Evolutionary conservation across 306 rosid species (phyloP).

Genomic region (Inga oerstediana): DNA sequence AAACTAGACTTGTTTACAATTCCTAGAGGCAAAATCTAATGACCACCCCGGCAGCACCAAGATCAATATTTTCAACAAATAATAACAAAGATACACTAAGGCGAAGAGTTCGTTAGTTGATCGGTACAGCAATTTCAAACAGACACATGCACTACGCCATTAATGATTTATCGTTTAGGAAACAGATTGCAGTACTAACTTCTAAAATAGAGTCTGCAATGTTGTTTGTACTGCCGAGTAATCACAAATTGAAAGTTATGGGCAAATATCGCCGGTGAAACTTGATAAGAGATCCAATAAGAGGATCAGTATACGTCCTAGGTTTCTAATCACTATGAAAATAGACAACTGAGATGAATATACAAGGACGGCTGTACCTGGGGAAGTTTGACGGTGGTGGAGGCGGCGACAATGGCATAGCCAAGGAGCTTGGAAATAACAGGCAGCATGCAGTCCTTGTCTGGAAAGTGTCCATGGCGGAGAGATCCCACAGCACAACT

Average conservation of each 20-base stretch:
- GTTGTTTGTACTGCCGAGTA: neutral
- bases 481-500: slow-evolving; percentile 77
- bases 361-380: slow-evolving; percentile 51
- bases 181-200: neutral
- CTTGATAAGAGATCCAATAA: neutral
- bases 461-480: slow-evolving; percentile 71
- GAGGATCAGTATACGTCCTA: neutral
- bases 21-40: neutral
- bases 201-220: neutral
- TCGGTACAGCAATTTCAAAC: neutral
- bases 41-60: neutral
- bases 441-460: slow-evolving; percentile 87
- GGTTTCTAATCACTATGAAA: neutral
- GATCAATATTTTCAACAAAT: neutral
- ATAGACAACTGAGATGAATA: neutral
- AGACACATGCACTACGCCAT: neutral
- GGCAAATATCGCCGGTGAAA: neutral
- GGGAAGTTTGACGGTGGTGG: slow-evolving; percentile 98
- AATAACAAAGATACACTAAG: neutral
- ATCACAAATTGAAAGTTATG: neutral
- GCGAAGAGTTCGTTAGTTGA: neutral
- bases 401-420: slow-evolving; percentile 94
- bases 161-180: neutral
- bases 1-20: neutral
- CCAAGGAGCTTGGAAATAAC: slow-evolving; percentile 95